Conservation (phyloP, 768 basidiomycete species). For the Amanita thiersii region DNA sequence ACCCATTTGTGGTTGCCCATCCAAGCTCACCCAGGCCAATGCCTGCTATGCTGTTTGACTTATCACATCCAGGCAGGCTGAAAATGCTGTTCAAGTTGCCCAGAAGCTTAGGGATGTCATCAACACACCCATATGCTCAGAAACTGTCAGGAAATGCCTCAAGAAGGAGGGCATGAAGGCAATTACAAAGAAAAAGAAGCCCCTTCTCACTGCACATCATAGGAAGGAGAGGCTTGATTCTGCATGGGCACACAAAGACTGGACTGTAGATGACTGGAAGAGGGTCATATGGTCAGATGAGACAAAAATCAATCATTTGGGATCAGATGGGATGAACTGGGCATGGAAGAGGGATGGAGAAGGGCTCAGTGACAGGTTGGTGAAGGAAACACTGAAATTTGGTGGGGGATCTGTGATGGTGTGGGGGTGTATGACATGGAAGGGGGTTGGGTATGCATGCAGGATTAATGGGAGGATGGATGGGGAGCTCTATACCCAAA, state of each 20-base stretch:
- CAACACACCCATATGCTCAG: slow-evolving; percentile 11
- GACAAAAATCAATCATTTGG: slow-evolving; percentile 21
- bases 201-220: slow-evolving; percentile 12
- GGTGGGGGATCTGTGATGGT: slow-evolving; percentile 22
- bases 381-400: slow-evolving; percentile 18
- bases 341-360: slow-evolving; percentile 14
- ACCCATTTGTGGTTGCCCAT: slow-evolving; percentile 1
- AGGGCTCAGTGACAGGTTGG: slow-evolving; percentile 10
- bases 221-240: slow-evolving; percentile 8
- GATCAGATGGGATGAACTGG: slow-evolving; percentile 20
- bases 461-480: slow-evolving; percentile 21
- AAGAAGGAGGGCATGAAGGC: slow-evolving; percentile 11
- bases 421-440: slow-evolving; percentile 20
- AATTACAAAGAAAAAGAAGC: slow-evolving; percentile 15
- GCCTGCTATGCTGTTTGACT: slow-evolving; percentile 14
- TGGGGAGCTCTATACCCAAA: slow-evolving; percentile 13
- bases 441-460: slow-evolving; percentile 16
- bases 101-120: slow-evolving; percentile 12
- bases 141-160: slow-evolving; percentile 16
- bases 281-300: slow-evolving; percentile 20
- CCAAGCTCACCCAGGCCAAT: slow-evolving; percentile 8
- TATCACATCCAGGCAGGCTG: slow-evolving; percentile 14
- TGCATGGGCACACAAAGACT: slow-evolving; percentile 12
- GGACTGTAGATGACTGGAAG: slow-evolving; percentile 20
- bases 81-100: slow-evolving; percentile 15